A percentile compares a stretch with the other conserved stretches of the same genome.
Evolutionary conservation across 2,329 filamentous ascomycete genomes (phyloP).

Genomic region (Dactylellina haptotyla): DNA sequence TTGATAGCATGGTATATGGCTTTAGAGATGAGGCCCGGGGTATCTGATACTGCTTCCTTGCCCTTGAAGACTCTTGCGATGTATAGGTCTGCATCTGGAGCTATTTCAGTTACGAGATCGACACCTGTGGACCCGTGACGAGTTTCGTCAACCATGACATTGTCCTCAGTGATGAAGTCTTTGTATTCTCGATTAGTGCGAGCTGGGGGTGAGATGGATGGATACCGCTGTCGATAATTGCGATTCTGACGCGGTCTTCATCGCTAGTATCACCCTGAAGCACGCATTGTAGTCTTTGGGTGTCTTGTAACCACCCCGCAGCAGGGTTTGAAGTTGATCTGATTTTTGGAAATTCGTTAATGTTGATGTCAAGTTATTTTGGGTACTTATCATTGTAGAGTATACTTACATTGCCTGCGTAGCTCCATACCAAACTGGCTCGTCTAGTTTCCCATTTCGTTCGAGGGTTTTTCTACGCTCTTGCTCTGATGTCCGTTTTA

Average conservation of each 20-base stretch:
- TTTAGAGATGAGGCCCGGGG: not conserved
- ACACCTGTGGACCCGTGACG: not conserved
- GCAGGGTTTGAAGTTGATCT: not conserved
- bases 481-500: not conserved
- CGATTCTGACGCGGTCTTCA: not conserved
- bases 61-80: not conserved
- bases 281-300: not conserved
- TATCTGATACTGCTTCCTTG: not conserved
- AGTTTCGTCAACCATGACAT: not conserved
- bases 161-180: not conserved
- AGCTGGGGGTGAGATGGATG: not conserved
- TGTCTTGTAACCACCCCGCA: not conserved
- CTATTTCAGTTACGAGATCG: not conserved
- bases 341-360: not conserved
- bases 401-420: not conserved
- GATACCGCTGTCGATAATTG: not conserved
- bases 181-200: not conserved
- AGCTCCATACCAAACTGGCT: not conserved
- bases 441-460: not conserved
- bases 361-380: not conserved
- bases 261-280: not conserved
- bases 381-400: not conserved
- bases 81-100: not conserved
- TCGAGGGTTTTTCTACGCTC: not conserved
- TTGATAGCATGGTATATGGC: not conserved